Evolutionary conservation across 108 stramenopile genomes (phyloP), one percentile per base, ranked within the genome.

Genomic region (Pseudonitzschia multiseries): DNA sequence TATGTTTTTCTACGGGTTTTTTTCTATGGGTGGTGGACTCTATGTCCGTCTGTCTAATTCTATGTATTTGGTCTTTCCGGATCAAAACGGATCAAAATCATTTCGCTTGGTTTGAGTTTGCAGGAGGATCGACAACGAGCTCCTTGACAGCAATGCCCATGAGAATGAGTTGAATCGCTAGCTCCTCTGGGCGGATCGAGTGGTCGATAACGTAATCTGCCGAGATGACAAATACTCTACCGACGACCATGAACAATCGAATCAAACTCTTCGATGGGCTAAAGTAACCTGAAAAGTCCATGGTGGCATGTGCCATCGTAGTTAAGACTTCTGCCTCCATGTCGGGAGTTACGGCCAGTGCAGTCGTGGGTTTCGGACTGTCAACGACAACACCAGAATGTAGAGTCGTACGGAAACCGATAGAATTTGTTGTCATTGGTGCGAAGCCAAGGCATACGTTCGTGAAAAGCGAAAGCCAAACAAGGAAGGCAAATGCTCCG

Each of bases 171-270:
- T 82, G 81, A 74, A 82, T 73, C 54, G 74, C 33, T 17, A 82
- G 32, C 46, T 82, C 81, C 26, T 78, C 77, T 4, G 73, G 40
- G 15, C 68, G 56, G 21, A 82, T 74, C 20, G 69, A 42, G 33
- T 78, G 81, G 56, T 82, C 81, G 50, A 68, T 73, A 14, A 82
- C 13, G 63, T 82, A 82, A 53, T 82, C 81, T 28, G 74, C 70
- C 1, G 54, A 33, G 22, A 82, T 73, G 63, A 33, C 77, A 59
- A 69, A 78, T 13, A 82, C n/a, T 65, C 81, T 66, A 26, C 81
- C 81, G 31, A 74, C 20, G 32, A 82, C 57, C 36, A 46, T 53
- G 28, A 69, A 41, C 51, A 64, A 41, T 21, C 72, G 48, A 21
- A 69, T 13, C 17, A 61, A 21, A 51, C 50, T 65, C 24, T 51